A percentile compares a stretch with the other conserved stretches of the same genome.
phyloP scores from a whole-genome alignment of 805 yeast species.

The Lipomyces chichibuensis region DNA sequence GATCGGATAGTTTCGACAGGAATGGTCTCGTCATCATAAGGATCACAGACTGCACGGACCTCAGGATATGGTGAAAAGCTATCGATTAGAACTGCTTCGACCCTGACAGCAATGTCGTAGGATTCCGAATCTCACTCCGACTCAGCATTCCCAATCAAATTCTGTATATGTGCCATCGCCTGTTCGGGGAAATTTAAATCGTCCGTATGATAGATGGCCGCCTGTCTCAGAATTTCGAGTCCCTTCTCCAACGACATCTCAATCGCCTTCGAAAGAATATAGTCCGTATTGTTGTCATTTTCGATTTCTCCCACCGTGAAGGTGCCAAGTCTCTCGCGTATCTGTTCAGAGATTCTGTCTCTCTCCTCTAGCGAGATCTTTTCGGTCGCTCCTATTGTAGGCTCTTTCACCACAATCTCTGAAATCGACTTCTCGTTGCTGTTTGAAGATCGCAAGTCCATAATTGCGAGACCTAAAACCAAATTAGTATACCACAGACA shows the following conservation, averaged over 20 bases:
- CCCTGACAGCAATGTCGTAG: constrained; percentile 43
- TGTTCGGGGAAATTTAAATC: constrained; percentile 52
- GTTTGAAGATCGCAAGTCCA: too few relatives aligned
- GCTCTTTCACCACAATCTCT: too few relatives aligned
- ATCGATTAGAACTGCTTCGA: constrained; percentile 50
- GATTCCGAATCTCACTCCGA: constrained; percentile 8
- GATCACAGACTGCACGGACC: constrained; percentile 46
- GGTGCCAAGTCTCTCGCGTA: too few relatives aligned
- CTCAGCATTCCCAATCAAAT: constrained; percentile 14
- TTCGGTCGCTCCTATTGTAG: too few relatives aligned
- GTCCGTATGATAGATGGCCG: constrained; percentile 47
- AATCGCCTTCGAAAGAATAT: constrained; percentile 50
- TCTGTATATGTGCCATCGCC: constrained; percentile 37
- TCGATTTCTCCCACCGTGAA: too few relatives aligned
- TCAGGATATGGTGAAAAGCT: constrained; percentile 61
- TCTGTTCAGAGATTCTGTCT: too few relatives aligned
- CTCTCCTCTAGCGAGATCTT: too few relatives aligned
- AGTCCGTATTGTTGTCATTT: constrained; percentile 35
- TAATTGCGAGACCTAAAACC: too few relatives aligned
- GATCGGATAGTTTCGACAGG: constrained; percentile 57
- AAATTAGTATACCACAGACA: too few relatives aligned
- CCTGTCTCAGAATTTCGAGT: constrained; percentile 45
- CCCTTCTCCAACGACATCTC: constrained; percentile 46
- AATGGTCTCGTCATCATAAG: constrained; percentile 52
- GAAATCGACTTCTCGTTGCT: too few relatives aligned